These are phyloP conservation scores for Fusarium sterilihyphosum DNA, from an alignment of 2,329 filamentous ascomycete species.

Conservation along the genomic window DNA sequence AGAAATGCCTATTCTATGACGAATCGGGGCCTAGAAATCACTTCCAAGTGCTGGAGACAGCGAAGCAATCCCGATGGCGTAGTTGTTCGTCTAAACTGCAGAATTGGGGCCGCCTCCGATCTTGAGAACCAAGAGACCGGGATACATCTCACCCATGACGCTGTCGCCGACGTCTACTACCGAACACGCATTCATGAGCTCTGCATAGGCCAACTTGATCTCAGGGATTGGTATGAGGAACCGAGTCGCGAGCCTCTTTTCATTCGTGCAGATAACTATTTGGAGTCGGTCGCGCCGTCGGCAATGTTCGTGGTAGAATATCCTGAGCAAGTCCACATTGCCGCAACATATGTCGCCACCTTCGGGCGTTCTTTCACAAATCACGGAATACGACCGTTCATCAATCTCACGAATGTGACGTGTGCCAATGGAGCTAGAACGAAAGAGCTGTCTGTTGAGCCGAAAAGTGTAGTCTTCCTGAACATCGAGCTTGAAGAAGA, in stretches of 20 bases:
- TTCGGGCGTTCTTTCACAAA: neutral
- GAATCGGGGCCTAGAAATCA: neutral
- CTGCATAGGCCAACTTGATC: neutral
- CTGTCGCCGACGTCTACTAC: neutral
- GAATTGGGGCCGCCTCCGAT: neutral
- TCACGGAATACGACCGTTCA: rapidly evolving
- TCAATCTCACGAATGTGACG: too few species aligned
- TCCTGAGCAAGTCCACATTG: neutral
- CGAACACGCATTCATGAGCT: neutral
- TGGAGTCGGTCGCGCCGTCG: rapidly evolving
- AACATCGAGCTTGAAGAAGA: neutral
- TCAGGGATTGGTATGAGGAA: neutral
- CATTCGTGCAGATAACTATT: neutral
- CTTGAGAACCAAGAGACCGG: neutral
- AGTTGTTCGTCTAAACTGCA: neutral
- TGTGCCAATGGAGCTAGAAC: too few species aligned
- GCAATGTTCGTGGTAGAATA: neutral
- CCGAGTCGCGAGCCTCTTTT: neutral
- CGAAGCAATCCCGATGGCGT: neutral
- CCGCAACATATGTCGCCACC: neutral
- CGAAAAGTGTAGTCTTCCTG: neutral
- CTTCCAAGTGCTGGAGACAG: neutral
- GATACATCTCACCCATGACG: neutral
- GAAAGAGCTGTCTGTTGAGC: neutral
- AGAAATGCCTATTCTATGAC: neutral